These are phyloP conservation scores for Sugiyamaella boreocaroliniensis DNA, from an alignment of 805 yeast genomes.

Conservation along the genomic window DNA sequence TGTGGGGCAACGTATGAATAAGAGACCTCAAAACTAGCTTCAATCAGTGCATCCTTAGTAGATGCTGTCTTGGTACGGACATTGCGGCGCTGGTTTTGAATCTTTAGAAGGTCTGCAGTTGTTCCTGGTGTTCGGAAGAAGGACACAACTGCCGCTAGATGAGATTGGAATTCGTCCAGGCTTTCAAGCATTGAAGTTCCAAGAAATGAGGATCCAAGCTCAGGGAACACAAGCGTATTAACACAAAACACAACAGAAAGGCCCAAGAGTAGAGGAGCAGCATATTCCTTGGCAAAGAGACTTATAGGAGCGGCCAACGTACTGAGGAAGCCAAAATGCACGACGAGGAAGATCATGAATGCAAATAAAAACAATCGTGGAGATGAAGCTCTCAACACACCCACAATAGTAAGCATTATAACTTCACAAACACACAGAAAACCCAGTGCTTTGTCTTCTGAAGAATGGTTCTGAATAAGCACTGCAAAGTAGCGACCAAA, in stretches of 20 bases:
- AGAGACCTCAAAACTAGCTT: conserved; percentile 44
- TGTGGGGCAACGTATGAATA: conserved; percentile 43
- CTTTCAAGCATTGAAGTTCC: conserved; percentile 40
- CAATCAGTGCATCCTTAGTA: conserved; percentile 38
- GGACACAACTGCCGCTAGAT: conserved; percentile 37
- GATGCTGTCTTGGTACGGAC: conserved; percentile 32
- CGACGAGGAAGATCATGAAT: conserved; percentile 44
- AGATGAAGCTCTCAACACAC: conserved; percentile 43
- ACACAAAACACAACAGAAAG: conserved; percentile 40
- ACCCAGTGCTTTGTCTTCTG: conserved; percentile 35
- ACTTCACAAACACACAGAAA: conserved; percentile 41
- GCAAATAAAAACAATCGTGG: conserved; percentile 43
- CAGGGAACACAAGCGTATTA: conserved; percentile 43
- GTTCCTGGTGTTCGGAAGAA: conserved; percentile 31
- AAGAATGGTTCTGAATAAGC: conserved; percentile 29
- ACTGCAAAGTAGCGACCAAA: conserved; percentile 40
- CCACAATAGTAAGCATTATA: conserved; percentile 42
- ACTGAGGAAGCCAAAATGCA: conserved; percentile 43
- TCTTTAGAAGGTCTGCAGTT: conserved; percentile 24
- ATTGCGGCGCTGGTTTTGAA: conserved; percentile 31
- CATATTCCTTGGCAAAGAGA: conserved; percentile 32
- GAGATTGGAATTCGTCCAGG: conserved; percentile 36
- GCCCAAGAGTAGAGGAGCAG: conserved; percentile 42
- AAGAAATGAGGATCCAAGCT: conserved; percentile 44
- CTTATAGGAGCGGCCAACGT: conserved; percentile 30